Evolutionary conservation across 2,329 filamentous ascomycete species (phyloP).

Genomic region (Gremmenia infestans): DNA sequence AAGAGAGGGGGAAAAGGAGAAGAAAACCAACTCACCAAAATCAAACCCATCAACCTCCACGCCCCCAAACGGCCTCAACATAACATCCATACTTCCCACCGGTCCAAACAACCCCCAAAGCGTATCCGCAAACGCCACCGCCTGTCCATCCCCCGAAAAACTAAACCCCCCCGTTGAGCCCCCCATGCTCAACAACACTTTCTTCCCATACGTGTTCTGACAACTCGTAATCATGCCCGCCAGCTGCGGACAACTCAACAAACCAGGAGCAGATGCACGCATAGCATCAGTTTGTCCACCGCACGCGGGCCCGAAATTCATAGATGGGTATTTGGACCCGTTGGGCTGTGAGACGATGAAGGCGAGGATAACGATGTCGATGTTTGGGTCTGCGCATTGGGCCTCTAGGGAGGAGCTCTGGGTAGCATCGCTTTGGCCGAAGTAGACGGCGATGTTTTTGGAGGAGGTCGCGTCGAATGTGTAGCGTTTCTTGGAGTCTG

Average conservation of each 20-base stretch:
- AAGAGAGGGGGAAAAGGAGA: not conserved
- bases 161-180: constrained; percentile 26
- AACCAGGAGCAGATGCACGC: constrained; percentile 32
- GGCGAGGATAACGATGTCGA: constrained; percentile 34
- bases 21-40: constrained; percentile 23
- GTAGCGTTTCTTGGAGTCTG: constrained; percentile 10
- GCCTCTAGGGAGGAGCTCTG: constrained; percentile 25
- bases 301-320: constrained; percentile 34
- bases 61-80: constrained; percentile 31
- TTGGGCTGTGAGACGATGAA: constrained; percentile 17
- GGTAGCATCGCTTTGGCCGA: constrained; percentile 26
- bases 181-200: constrained; percentile 37
- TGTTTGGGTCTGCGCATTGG: constrained; percentile 31
- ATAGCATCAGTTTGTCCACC: constrained; percentile 29
- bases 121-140: constrained; percentile 28
- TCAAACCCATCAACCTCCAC: constrained; percentile 36
- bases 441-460: constrained; percentile 33
- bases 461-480: constrained; percentile 24
- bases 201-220: constrained; percentile 34
- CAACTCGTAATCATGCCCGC: constrained; percentile 30
- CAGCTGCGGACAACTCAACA: constrained; percentile 35
- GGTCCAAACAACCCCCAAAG: constrained; percentile 36
- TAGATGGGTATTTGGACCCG: constrained; percentile 14
- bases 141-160: constrained; percentile 28
- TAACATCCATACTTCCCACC: constrained; percentile 18